Evolutionary conservation across 495 filamentous ascomycete species (phyloP), one percentile per base, ranked within the genome.

Genomic region (Neurospora terricola): DNA sequence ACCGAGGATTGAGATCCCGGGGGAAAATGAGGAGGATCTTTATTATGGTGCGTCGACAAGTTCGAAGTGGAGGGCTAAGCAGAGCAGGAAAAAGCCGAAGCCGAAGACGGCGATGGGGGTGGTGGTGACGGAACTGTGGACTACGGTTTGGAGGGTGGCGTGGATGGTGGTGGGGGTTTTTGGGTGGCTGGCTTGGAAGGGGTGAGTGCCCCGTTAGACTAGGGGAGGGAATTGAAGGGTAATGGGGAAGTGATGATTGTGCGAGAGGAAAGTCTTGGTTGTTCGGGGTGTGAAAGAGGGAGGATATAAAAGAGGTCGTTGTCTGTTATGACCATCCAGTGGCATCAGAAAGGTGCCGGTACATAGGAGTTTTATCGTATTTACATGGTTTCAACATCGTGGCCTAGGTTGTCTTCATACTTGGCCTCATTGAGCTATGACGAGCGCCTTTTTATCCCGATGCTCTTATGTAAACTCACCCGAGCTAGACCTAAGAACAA

Each of bases 131-230:
- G 85, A 87, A 76, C 72, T 84, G n/a, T 86, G 83, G 85, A 85
- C 85, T 1, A 83, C 77, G 18, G 70, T 78, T 6, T 87, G 78
- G 79, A 72, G 85, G 43, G 81, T 83, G 0, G 78, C 72, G 36
- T 87, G 85, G 85, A 85, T 87, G 81, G 83, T 79, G 37, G 54
- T 84, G 40, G 42, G 76, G 34, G 80, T 84, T 45, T 87, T 81
- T 77, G 78, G 70, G 8, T 86, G 79, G 72, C 74, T 87, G 59
- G 76, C 77, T 16, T 82, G 77, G 72, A 80, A 79, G 73, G 83
- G 84, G 9, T 86, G 43, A 73, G 38, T 16, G 12, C 11, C 8
- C 30, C 0, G 71, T 45, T 72, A 34, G 1, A 23, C 30, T 37
- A 38, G 30, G 27, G 5, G n/a, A n/a, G 11, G 10, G 18, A 18